Percentiles rank a stretch among this genome's conserved stretches.
Conservation (phyloP, 202 grass and related monocot species). For the Eragrostis tef region DNA sequence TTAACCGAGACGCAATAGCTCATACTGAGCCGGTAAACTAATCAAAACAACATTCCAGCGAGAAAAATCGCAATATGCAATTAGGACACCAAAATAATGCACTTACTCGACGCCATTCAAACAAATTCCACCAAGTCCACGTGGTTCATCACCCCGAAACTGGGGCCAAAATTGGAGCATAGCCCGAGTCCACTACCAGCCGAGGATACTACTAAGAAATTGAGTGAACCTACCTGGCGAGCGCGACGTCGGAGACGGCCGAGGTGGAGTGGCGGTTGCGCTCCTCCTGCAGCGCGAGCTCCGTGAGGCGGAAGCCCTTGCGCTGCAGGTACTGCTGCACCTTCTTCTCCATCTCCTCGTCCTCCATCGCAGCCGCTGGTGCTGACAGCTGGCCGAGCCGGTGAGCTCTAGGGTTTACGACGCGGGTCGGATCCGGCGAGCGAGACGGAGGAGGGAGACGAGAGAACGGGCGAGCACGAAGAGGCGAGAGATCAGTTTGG, state of each 20-base stretch:
- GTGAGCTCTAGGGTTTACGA: conserved; percentile 42
- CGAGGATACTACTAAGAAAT: neutral
- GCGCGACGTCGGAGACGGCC: conserved; percentile 56
- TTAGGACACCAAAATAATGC: neutral
- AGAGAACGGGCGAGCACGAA: neutral
- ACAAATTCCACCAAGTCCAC: neutral
- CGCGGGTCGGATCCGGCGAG: conserved; percentile 22
- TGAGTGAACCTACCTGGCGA: conserved; percentile 53
- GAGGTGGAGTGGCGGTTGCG: conserved; percentile 76
- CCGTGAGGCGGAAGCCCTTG: conserved; percentile 85
- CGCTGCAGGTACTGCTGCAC: conserved; percentile 87
- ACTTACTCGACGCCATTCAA: conserved; percentile 3
- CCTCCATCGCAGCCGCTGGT: conserved; percentile 59
- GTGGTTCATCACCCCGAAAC: neutral
- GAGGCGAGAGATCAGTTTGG: too few relatives aligned
- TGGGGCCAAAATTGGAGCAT: neutral
- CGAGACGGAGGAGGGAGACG: neutral
- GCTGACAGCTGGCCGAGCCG: neutral
- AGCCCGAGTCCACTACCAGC: neutral
- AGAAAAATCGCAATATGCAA: neutral
- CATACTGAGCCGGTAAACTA: neutral
- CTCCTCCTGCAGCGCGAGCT: conserved; percentile 88
- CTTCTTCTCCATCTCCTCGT: conserved; percentile 95
- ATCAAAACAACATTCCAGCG: neutral
- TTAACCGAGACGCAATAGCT: neutral